Base-by-base conservation (phyloP, 1,139 yeast species). In the Trichomonascaceae sp. region DNA sequence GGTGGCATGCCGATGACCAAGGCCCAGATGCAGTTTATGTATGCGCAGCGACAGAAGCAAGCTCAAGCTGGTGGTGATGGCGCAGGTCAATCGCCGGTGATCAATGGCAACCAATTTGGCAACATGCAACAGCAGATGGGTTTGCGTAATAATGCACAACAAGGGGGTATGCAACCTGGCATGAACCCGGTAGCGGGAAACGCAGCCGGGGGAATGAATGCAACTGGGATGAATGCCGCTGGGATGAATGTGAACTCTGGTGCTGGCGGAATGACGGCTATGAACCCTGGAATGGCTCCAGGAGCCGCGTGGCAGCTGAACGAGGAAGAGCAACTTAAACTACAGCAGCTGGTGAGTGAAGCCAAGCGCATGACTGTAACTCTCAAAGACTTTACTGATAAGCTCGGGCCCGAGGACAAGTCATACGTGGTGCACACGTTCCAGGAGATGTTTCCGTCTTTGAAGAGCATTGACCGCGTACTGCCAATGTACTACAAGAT, bases 401-500 rank as follows among this genome's bases (percentile, higher is more conserved):
- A 67, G 36, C 62, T 81, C 37, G 60, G 76, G 0, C 71, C 67
- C 16, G 75, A 71, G 28, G 87, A 81, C 41, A 79, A 77, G 54
- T 66, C 64, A 25, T 64, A 66, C 30, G 80, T 81, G 16, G 64
- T 73, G 33, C 74, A 75, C 17, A 64, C 71, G 28, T 66, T 77
- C 51, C 68, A 65, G 36, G 60, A 65, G 33, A 69, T 76, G 34
- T 68, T 75, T 25, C 82, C 75, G 42, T 69, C 76, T 43, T 75
- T 74, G 53, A 65, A 74, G 30, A 69, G 76, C 44, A 79, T 79
- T 16, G 93, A 82, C 50, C 76, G 76, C 41, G 65, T 82, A 32
- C 74, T 81, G 32, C 84, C 92, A 29, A 75, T 80, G 50, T 81
- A 80, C 47, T 82, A 70, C 50, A 69, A 77, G 39, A 64, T 82